Percentiles rank a stretch among this genome's conserved stretches.
These are phyloP conservation scores for Pseudocercospora eumusae DNA, from an alignment of 2,329 filamentous ascomycete species.

Conservation along the genomic window DNA sequence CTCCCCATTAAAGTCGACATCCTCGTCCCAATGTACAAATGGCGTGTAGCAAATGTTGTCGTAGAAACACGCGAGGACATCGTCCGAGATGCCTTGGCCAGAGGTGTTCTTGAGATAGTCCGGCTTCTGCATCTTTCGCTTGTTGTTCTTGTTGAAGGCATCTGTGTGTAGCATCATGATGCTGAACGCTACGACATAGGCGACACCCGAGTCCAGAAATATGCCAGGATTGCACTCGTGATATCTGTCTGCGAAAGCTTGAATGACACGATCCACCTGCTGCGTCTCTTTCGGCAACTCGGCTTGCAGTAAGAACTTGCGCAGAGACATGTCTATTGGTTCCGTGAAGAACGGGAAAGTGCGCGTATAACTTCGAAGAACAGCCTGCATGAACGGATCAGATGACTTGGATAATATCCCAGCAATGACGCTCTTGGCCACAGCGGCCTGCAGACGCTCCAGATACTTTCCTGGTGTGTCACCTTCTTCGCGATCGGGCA, in stretches of 20 bases:
- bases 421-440: conserved; percentile 80
- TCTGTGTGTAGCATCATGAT: conserved; percentile 95
- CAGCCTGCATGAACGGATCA: conserved; percentile 78
- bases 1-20: conserved; percentile 75
- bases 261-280: conserved; percentile 91
- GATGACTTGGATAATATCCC: conserved; percentile 81
- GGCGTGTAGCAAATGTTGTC: conserved; percentile 98
- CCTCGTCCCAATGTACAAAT: conserved; percentile 97
- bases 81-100: conserved; percentile 87
- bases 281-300: conserved; percentile 96
- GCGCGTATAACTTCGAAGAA: conserved; percentile 91
- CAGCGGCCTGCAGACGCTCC: conserved; percentile 74
- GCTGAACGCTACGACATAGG: conserved; percentile 98
- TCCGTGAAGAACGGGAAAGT: conserved; percentile 94
- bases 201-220: conserved; percentile 84
- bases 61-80: conserved; percentile 93
- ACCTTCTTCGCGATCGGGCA: conserved; percentile 80
- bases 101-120: conserved; percentile 96
- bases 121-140: conserved; percentile 94
- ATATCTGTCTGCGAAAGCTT: conserved; percentile 93
- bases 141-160: conserved; percentile 99
- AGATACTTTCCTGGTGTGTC: conserved; percentile 91
- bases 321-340: conserved; percentile 95
- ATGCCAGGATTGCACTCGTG: conserved; percentile 98
- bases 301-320: conserved; percentile 94